Percentiles rank a stretch among this genome's conserved stretches.
These are phyloP conservation scores for Oidiodendron maius DNA, from an alignment of 495 filamentous ascomycete genomes.

Conservation along the genomic window DNA sequence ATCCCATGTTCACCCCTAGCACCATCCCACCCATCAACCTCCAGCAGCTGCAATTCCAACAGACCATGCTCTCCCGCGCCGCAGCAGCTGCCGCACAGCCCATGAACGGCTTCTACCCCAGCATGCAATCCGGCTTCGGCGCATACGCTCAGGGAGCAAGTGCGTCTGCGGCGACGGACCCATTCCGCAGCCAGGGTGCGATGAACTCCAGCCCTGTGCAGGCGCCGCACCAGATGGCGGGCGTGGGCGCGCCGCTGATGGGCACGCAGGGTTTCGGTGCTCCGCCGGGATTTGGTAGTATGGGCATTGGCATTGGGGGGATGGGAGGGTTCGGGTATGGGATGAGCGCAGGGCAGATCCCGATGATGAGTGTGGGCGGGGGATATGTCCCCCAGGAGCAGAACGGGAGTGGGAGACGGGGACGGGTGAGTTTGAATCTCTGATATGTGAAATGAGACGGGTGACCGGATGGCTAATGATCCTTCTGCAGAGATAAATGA, in stretches of 20 bases:
- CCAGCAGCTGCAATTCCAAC: constrained; percentile 54
- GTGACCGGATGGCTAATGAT: no score
- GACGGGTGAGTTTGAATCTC: constrained; percentile 38
- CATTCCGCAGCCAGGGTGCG: constrained; percentile 38
- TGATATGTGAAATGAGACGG: not conserved
- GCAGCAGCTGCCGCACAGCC: no score
- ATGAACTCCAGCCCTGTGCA: constrained; percentile 40
- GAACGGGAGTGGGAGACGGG: constrained; percentile 42
- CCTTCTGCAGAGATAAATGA: not conserved
- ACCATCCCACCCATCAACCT: constrained; percentile 40
- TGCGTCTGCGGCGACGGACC: constrained; percentile 37
- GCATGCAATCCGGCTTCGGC: constrained; percentile 40
- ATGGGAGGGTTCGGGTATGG: constrained; percentile 27
- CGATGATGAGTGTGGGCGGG: not conserved
- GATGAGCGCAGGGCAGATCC: constrained; percentile 25
- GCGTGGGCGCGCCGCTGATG: constrained; percentile 15
- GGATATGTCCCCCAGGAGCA: constrained; percentile 36
- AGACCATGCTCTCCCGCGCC: constrained; percentile 46
- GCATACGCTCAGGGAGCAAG: constrained; percentile 42
- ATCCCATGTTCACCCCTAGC: constrained; percentile 42
- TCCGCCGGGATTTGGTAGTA: constrained; percentile 42
- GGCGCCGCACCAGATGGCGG: constrained; percentile 20
- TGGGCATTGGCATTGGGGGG: constrained; percentile 42
- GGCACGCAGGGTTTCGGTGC: constrained; percentile 31
- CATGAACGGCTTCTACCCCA: constrained; percentile 45